Conservation (phyloP, 305 asterid species). For the Fraxinus platypoda region DNA sequence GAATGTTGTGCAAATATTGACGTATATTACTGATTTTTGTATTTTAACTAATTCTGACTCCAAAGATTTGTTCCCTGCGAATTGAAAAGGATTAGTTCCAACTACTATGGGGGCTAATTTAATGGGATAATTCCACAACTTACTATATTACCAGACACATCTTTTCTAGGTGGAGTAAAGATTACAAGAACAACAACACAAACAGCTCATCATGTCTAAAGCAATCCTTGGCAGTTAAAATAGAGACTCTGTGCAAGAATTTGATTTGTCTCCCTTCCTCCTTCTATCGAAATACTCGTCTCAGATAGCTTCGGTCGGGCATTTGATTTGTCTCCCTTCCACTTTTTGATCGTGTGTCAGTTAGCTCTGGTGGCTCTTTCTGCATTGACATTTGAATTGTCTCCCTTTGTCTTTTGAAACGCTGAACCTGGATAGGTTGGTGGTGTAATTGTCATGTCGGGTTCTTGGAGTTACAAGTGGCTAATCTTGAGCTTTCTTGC, state of each 20-base stretch:
- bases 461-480: conserved; percentile 44
- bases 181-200: conserved; percentile 32
- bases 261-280: conserved; percentile 1
- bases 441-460: conserved; percentile 39
- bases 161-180: conserved; percentile 25
- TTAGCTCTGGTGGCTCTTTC: neutral
- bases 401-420: neutral
- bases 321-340: neutral
- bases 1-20: neutral
- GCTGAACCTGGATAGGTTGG: neutral
- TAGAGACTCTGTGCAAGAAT: conserved; percentile 22
- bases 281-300: neutral
- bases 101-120: conserved; percentile 36
- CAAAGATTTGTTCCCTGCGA: conserved; percentile 40
- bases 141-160: neutral
- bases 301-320: neutral
- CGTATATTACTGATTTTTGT: conserved; percentile 22
- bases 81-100: conserved; percentile 25
- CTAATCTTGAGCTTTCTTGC: conserved; percentile 44
- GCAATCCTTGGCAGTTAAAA: conserved; percentile 23
- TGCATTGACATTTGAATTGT: neutral
- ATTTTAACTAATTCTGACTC: conserved; percentile 42
- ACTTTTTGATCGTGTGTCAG: neutral
- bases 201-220: conserved; percentile 51
- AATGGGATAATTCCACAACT: conserved; percentile 28